Conservation (phyloP, 2,329 filamentous ascomycete genomes). For the Cladosporium colombiae region DNA sequence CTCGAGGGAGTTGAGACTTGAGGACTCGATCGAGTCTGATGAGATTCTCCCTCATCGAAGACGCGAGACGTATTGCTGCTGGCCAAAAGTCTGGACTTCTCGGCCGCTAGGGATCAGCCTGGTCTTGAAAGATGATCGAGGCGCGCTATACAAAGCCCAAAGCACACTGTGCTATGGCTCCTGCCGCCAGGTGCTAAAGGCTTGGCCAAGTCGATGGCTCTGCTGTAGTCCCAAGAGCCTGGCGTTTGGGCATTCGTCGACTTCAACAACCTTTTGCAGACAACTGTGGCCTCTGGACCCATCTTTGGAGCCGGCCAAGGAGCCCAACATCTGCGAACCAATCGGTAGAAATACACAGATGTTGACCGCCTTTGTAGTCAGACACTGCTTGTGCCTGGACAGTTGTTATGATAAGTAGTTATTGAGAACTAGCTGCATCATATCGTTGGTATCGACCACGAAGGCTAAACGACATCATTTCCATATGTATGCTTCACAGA, state of each 20-base stretch:
- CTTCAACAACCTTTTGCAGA: no score
- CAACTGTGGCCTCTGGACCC: no score
- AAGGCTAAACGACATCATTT: no score
- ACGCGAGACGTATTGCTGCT: background rate
- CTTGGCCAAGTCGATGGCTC: background rate
- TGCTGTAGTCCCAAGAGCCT: background rate
- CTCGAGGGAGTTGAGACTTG: slow-evolving; percentile 69
- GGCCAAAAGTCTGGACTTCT: background rate
- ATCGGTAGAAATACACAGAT: background rate
- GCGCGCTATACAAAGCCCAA: no score
- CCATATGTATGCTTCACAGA: no score
- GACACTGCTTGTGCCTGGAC: background rate
- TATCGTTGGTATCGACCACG: no score
- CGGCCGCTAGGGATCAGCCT: no score
- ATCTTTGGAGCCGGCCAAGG: background rate
- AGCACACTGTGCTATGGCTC: background rate
- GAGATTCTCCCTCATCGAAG: background rate
- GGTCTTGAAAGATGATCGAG: no score
- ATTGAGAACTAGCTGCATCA: background rate
- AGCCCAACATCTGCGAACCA: background rate
- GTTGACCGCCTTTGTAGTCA: background rate
- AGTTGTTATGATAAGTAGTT: background rate
- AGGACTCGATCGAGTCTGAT: slow-evolving; percentile 18
- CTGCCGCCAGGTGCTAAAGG: background rate
- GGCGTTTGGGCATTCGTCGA: background rate